Conservation (phyloP, 2,329 filamentous ascomycete species). For the Trichophyton simii region DNA sequence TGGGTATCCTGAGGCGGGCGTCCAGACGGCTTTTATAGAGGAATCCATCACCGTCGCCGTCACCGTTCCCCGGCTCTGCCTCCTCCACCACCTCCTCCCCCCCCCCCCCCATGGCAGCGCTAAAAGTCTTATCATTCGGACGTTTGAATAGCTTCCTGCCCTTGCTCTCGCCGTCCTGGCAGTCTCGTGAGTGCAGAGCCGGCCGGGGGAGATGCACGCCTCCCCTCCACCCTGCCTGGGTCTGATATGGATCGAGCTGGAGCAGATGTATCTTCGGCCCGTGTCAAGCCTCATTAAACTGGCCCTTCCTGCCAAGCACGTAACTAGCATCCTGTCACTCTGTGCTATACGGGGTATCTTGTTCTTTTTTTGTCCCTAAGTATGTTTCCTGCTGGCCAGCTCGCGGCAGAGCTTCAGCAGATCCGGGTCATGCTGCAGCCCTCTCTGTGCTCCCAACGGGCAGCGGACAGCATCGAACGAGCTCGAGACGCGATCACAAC, state of each 20-base stretch:
- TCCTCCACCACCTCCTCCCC: too few relatives aligned
- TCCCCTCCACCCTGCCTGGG: too few relatives aligned
- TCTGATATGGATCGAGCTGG: too few relatives aligned
- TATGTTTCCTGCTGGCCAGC: not conserved
- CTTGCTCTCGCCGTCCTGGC: not conserved
- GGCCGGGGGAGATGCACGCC: not conserved
- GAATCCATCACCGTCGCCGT: not conserved
- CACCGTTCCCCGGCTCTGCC: too few relatives aligned
- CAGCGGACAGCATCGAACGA: not conserved
- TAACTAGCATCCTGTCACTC: not conserved
- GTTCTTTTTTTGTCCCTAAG: not conserved
- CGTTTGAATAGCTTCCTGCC: not conserved
- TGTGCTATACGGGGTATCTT: not conserved
- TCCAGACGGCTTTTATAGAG: not conserved
- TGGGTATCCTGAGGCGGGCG: not conserved
- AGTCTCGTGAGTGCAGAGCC: not conserved
- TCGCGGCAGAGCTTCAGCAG: not conserved
- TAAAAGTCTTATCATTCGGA: not conserved
- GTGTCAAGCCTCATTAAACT: slow-evolving; percentile 1
- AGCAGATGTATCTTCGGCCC: not conserved
- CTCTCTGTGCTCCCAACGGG: not conserved
- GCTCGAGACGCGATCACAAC: not conserved
- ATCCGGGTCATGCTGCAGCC: not conserved
- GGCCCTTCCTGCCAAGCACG: not conserved
- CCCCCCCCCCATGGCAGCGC: not conserved